These are phyloP conservation scores for Arthrobotrys megalospora DNA, from an alignment of 2,329 filamentous ascomycete species.

Conservation along the genomic window DNA sequence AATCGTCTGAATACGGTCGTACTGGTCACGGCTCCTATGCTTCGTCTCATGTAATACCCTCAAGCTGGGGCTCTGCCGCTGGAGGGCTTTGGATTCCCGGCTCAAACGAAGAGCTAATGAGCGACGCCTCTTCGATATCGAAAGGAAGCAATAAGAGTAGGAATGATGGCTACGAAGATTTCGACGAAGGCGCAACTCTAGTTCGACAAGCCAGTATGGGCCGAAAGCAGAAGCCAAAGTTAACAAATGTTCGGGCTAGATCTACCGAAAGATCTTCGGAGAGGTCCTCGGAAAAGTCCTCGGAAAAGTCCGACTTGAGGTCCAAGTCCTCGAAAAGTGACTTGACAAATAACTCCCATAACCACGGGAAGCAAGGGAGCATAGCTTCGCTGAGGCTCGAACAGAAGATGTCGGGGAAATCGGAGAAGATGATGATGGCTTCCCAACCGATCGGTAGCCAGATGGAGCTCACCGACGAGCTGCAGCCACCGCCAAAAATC, in stretches of 20 bases:
- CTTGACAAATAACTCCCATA: slow-evolving; percentile 27
- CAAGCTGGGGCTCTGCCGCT: slow-evolving; percentile 74
- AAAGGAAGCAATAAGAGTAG: slow-evolving; percentile 53
- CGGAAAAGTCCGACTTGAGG: slow-evolving; percentile 61
- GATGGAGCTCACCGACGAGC: slow-evolving; percentile 47
- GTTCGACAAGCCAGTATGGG: slow-evolving; percentile 76
- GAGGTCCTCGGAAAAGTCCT: slow-evolving; percentile 48
- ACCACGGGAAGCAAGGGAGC: slow-evolving; percentile 36
- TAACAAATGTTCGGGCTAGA: slow-evolving; percentile 68
- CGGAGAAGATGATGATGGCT: slow-evolving; percentile 27
- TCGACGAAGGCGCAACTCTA: slow-evolving; percentile 66
- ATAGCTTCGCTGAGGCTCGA: slow-evolving; percentile 43
- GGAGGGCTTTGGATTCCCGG: slow-evolving; percentile 69
- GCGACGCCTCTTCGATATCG: slow-evolving; percentile 65
- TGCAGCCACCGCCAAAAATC: slow-evolving; percentile 44
- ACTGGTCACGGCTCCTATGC: slow-evolving; percentile 74
- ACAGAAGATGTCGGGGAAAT: slow-evolving; percentile 39
- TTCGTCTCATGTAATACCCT: slow-evolving; percentile 80
- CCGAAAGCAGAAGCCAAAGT: slow-evolving; percentile 74
- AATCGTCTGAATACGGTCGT: slow-evolving; percentile 73
- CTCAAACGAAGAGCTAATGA: slow-evolving; percentile 66
- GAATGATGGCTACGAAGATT: slow-evolving; percentile 67
- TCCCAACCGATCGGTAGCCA: slow-evolving; percentile 30
- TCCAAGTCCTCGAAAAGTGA: slow-evolving; percentile 49
- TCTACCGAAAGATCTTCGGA: slow-evolving; percentile 23